These are phyloP conservation scores for Candida ulmi DNA, from an alignment of 805 yeast species.

Conservation along the genomic window DNA sequence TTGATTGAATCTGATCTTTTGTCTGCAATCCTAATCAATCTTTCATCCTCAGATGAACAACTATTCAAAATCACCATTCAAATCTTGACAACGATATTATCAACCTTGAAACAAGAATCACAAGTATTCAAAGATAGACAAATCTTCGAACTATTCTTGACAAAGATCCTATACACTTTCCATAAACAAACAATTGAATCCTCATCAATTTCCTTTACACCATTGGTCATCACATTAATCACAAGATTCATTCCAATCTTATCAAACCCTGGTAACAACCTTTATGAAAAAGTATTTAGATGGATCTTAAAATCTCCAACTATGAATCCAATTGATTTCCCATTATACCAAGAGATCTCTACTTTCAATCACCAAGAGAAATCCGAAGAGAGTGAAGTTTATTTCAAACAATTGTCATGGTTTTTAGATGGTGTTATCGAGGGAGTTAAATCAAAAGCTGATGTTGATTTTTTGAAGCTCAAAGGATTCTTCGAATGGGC, in stretches of 20 bases:
- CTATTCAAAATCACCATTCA: conserved; percentile 33
- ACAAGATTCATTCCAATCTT: conserved; percentile 54
- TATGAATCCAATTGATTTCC: conserved; percentile 36
- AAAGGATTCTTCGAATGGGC: conserved; percentile 65
- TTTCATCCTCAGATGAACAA: conserved; percentile 31
- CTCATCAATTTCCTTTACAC: conserved; percentile 26
- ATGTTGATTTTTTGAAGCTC: conserved; percentile 46
- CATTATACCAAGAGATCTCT: conserved; percentile 31
- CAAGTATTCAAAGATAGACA: conserved; percentile 50
- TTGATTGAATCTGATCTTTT: conserved; percentile 54
- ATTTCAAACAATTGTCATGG: conserved; percentile 64
- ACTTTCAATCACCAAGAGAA: conserved; percentile 15
- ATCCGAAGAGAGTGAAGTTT: conserved; percentile 39
- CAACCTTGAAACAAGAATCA: conserved; percentile 35
- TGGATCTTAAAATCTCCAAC: conserved; percentile 50
- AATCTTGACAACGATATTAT: conserved; percentile 40
- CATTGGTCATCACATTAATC: conserved; percentile 48
- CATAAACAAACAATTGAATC: conserved; percentile 9
- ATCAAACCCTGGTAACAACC: conserved; percentile 62
- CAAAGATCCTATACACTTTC: conserved; percentile 32
- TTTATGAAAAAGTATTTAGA: conserved; percentile 66
- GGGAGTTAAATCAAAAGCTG: conserved; percentile 44
- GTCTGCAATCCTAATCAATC: conserved; percentile 41
- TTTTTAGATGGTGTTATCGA: conserved; percentile 41
- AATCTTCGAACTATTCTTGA: conserved; percentile 47